Evolutionary conservation across 2,329 filamentous ascomycete genomes (phyloP), one percentile per base, ranked within the genome.

Genomic region (Calonectria henricotiae): DNA sequence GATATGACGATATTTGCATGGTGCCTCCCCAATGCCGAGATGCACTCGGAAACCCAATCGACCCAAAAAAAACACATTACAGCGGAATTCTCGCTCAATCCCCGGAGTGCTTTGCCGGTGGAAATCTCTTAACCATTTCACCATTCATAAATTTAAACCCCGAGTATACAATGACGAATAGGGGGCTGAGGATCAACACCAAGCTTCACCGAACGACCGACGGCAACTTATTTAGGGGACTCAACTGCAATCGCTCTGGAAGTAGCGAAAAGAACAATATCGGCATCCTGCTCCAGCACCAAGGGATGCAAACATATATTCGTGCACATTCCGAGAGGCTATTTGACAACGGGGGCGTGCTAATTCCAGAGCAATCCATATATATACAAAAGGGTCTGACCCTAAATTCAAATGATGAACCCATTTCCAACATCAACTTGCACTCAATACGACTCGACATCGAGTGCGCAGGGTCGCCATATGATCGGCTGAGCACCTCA

Each of bases 1-100:
- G 49, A 54, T 17, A 32, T 54, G 30, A 35, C 17, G 4, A 35
- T 54, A 20, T 54, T 54, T 13, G 49, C 49, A 23, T 54, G 49
- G 30, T 54, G 5, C 30, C 49, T 32, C 7, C 27, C 25, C 15
- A 12, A 27, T 47, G 5, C 13, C 1, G 23, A 2, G 3, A 15
- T 12, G 5, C 9, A 25, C 25, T 30, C 46, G 13, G 15, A 17
- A 17, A 17, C 8, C 5, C 2, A 13, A n/a, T 35, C 17, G n/a
- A 20, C 17, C 17, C 17, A n/a, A n/a, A 44, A 44, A n/a, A 44
- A n/a, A 8, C 5, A 44, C 6, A 8, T 20, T 44, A 20, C 8
- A 54, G 30, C 11, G 49, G 49, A 9, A 23, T 54, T 35, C 49
- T 54, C 6, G 49, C 49, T 6, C 49, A 15, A 11, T 54, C 49